These are phyloP conservation scores for Alternaria novae-zelandiae DNA, from an alignment of 2,329 filamentous ascomycete species.

Conservation along the genomic window DNA sequence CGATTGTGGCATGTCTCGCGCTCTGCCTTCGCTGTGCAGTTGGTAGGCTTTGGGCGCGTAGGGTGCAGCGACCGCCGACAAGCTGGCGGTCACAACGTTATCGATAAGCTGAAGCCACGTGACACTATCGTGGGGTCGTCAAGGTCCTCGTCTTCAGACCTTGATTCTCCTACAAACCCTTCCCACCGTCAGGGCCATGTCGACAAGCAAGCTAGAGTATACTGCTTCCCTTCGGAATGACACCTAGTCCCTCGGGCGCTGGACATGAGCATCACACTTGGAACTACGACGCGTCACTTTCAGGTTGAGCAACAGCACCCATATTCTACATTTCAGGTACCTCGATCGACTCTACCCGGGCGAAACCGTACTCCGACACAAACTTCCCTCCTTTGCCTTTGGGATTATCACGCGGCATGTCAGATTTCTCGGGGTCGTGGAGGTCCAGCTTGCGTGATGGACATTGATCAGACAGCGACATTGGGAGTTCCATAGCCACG, in stretches of 20 bases:
- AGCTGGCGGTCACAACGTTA: not conserved
- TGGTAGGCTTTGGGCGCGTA: not conserved
- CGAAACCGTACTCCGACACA: fast-evolving
- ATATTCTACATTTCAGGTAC: not conserved
- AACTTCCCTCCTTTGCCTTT: too few relatives aligned
- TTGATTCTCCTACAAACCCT: not conserved
- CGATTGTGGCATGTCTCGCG: not conserved
- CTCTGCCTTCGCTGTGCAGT: not conserved
- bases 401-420: too few relatives aligned
- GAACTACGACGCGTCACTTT: not conserved
- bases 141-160: not conserved
- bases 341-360: not conserved
- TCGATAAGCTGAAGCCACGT: too few relatives aligned
- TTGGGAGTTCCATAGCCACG: fast-evolving
- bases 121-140: not conserved
- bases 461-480: not conserved
- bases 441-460: not conserved
- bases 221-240: not conserved
- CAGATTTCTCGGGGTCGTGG: too few relatives aligned
- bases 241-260: not conserved
- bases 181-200: not conserved
- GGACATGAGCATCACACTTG: not conserved
- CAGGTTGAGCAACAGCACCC: not conserved
- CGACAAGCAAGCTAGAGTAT: not conserved
- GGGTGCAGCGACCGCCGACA: not conserved